A percentile compares a stretch with the other conserved stretches of the same genome.
Evolutionary conservation across 257 asterid genomes (phyloP).

Genomic region (Gentiana dahurica): DNA sequence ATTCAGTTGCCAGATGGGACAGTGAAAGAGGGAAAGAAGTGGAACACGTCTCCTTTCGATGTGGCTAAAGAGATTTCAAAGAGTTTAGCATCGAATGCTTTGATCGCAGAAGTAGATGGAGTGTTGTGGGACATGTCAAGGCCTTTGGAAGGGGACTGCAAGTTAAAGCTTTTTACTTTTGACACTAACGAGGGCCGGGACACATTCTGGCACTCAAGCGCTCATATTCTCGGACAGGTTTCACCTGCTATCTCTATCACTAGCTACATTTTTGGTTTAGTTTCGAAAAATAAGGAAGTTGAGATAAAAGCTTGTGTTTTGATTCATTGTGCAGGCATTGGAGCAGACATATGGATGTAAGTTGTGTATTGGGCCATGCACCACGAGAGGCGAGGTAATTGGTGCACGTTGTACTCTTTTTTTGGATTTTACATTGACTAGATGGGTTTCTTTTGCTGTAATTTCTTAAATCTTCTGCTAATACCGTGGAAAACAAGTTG

Average conservation of each 20-base stretch:
- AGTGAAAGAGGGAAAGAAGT: conserved; percentile 81
- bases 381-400: conserved; percentile 87
- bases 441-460: not conserved
- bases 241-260: not conserved
- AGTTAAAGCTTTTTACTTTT: conserved; percentile 62
- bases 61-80: conserved; percentile 90
- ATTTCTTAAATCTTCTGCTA: not conserved
- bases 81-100: conserved; percentile 78
- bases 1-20: conserved; percentile 60
- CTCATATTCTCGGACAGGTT: conserved; percentile 98
- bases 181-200: conserved; percentile 90
- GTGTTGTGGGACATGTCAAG: conserved; percentile 82
- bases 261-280: conserved; percentile 1
- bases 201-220: conserved; percentile 98
- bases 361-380: conserved; percentile 90
- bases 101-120: conserved; percentile 76
- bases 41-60: conserved; percentile 77
- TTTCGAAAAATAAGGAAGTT: not conserved
- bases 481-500: not conserved
- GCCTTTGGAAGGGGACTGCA: conserved; percentile 88
- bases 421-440: not conserved
- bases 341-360: conserved; percentile 90
- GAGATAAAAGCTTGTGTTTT: not conserved
- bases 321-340: conserved; percentile 37
- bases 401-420: conserved; percentile 8